A percentile compares a stretch with the other conserved stretches of the same genome.
Conservation (phyloP, 176 grass and related monocot genomes). For the Ensete ventricosum region DNA sequence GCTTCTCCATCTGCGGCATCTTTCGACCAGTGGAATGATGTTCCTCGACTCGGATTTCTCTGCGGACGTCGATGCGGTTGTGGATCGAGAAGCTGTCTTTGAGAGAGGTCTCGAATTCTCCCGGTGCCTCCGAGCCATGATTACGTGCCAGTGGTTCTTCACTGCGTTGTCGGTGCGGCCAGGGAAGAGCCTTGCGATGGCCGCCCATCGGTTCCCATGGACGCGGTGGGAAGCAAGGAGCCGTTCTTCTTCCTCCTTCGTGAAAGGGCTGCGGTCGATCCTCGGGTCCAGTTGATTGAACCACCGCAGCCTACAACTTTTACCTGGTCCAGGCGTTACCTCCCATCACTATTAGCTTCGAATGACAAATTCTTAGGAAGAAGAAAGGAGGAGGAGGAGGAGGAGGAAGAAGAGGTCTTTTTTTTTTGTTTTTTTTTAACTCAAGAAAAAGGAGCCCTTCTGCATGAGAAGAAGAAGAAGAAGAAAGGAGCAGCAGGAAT, state of each 20-base stretch:
- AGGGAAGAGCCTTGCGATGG: background rate
- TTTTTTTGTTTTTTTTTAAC: too few species aligned
- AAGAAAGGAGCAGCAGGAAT: background rate
- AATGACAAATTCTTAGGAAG: too few species aligned
- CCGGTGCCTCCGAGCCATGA: background rate
- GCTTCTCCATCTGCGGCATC: too few species aligned
- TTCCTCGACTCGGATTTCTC: too few species aligned
- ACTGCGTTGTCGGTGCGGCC: background rate
- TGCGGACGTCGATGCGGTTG: too few species aligned
- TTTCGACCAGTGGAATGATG: too few species aligned
- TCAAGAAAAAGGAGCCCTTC: background rate
- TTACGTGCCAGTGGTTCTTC: slow-evolving; percentile 3
- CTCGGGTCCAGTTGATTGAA: slow-evolving; percentile 3
- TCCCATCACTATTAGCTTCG: too few species aligned
- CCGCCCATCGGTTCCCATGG: background rate
- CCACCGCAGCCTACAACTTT: slow-evolving; percentile 2
- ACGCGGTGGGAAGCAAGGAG: background rate
- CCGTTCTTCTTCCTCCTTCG: background rate
- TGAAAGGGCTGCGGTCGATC: background rate
- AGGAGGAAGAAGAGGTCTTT: too few species aligned
- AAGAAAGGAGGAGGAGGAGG: too few species aligned
- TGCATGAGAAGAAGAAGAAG: background rate
- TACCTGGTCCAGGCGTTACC: background rate
- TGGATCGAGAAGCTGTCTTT: too few species aligned
- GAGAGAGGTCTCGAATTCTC: background rate